These are phyloP conservation scores for Fusarium aywerte DNA, from an alignment of 2,329 filamentous ascomycete species.

Conservation along the genomic window DNA sequence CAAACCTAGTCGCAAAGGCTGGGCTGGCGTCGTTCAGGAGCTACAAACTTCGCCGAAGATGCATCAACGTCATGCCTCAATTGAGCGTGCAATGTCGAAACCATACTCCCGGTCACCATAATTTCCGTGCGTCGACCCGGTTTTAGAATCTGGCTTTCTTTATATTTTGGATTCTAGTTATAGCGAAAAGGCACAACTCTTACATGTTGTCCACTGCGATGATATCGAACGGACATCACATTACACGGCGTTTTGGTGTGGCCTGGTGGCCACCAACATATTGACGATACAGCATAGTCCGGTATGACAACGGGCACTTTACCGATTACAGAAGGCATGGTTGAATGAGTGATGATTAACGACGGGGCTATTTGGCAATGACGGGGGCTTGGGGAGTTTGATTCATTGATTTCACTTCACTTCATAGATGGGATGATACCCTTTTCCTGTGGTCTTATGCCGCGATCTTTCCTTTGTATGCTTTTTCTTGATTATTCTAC, in stretches of 20 bases:
- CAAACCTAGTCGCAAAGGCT: conserved; percentile 60
- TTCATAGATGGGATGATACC: conserved; percentile 57
- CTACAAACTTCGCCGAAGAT: conserved; percentile 69
- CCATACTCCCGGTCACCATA: conserved; percentile 48
- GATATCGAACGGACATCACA: conserved; percentile 24
- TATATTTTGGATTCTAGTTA: conserved; percentile 32
- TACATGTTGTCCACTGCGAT: conserved; percentile 36
- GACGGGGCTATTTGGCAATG: conserved; percentile 33
- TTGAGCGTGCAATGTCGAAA: conserved; percentile 66
- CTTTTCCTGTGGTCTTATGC: conserved; percentile 42
- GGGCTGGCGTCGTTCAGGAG: conserved; percentile 72
- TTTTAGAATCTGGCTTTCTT: conserved; percentile 34
- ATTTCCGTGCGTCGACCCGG: conserved; percentile 16
- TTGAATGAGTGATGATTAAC: conserved; percentile 47
- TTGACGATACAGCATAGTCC: conserved; percentile 36
- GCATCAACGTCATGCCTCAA: conserved; percentile 70
- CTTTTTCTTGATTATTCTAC: conserved; percentile 10
- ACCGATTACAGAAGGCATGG: conserved; percentile 19
- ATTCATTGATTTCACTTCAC: conserved; percentile 41
- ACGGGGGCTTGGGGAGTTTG: conserved; percentile 34
- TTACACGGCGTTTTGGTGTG: conserved; percentile 41
- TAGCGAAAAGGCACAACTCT: conserved; percentile 31
- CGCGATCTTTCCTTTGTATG: conserved; percentile 20
- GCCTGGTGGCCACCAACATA: conserved; percentile 29
- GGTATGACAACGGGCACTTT: conserved; percentile 21